Base-by-base conservation (phyloP, 768 basidiomycete species). In the Tremella fuciformis region DNA sequence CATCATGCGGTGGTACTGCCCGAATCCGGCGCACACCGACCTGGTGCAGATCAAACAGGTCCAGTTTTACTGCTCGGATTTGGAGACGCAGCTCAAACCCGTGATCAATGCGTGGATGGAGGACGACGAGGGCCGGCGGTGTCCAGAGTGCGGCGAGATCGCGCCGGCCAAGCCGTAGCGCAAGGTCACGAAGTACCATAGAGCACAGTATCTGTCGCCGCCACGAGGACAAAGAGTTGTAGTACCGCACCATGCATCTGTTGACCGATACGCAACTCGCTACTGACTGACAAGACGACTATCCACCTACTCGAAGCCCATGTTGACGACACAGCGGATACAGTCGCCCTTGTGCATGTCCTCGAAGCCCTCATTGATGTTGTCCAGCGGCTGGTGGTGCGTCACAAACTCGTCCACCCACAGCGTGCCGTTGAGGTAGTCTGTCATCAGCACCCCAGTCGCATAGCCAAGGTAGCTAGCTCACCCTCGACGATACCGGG, bases 271-370 rank as follows among this genome's bases (percentile, higher is more conserved):
- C 16, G n/a, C 42, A 15, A n/a, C 15, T 46, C n/a, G 6, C 42
- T 46, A 18, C 42, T 46, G 42, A 18, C 42, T 18, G n/a, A n/a
- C 16, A 46, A 4, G 42, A 46, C n/a, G 15, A 2, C 37, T 26
- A 40, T 53, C 40, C 52, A 13, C 16, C 29, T 37, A 53, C 29
- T 34, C 50, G 49, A 65, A 67, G 21, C 71, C 71, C 92, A 97
- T 93, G 77, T 94, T 86, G 44, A 97, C 88, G 9, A 99, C 88
- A 65, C 92, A 93, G 63, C 94, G 88, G 72, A 99, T 96, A 76
- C 92, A 96, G 50, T 88, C 82, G 83, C 91, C 78, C 79, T 92
- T 90, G 80, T 97, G 91, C 93, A 99, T 98, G 73, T 94, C 89
- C 57, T 87, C 81, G 82, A 99, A 97, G 19, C 90, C 91, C 50